Evolutionary conservation across 306 rosid species (phyloP), one percentile per base, ranked within the genome.

Genomic region (Cucumis cinereus): DNA sequence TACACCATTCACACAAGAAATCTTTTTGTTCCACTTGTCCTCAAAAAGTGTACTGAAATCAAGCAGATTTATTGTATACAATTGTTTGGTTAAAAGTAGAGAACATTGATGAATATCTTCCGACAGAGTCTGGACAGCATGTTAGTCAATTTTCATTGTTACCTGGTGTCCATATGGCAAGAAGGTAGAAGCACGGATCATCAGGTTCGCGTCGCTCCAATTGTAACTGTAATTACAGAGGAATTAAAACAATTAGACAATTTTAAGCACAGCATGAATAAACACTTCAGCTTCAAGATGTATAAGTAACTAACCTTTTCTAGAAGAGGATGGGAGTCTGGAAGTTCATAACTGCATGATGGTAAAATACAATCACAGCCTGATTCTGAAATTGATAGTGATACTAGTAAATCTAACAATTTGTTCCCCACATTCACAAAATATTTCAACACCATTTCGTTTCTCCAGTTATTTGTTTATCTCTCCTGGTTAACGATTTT

Each of bases 141-240:
- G 30, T 73, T 45, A 20, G 38, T 71, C 20, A 28, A n/a, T 47
- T 3, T 55, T 56, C n/a, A 53, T 14, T 58, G 35, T 63, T 84
- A 89, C 94, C 94, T 80, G 94, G 94, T 73, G 91, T 81, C 94
- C 94, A 89, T 86, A 89, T 87, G 35, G 94, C 90, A 45, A 89
- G 94, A 79, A 89, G 91, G 85, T 89, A 89, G 75, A 79, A 83
- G 80, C 94, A 86, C 30, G 94, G 94, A 78, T 89, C 94, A 81
- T 89, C 91, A 10, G 85, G 83, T 80, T 89, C 88, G 53, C 91
- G 88, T 22, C 1, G 72, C 53, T 86, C 90, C 87, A 90, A 80
- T 91, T 87, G 84, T 75, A 83, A 74, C 75, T 71, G 58, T 71
- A 49, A 71, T 17, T 43, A 2, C 13, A 26, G 16, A 26, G 40